Evolutionary conservation across 202 grass and related monocot genomes (phyloP).

Genomic region (Digitaria exilis): DNA sequence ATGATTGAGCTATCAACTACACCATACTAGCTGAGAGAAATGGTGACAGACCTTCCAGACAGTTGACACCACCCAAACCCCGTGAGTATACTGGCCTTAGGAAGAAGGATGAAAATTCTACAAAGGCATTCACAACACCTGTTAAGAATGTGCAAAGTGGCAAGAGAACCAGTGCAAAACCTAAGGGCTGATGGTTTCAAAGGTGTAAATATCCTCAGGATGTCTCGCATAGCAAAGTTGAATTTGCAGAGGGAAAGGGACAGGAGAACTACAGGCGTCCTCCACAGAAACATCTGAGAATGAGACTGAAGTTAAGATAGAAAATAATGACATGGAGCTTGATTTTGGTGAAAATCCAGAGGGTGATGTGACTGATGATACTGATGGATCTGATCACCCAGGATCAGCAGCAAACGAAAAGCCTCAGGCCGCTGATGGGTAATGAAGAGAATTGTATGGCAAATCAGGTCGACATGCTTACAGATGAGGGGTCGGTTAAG

Average conservation of each 20-base stretch:
- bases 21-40: conserved; percentile 72
- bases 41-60: conserved; percentile 68
- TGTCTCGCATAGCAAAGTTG: conserved; percentile 92
- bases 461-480: conserved; percentile 57
- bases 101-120: conserved; percentile 75
- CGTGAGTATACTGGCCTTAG: conserved; percentile 50
- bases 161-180: conserved; percentile 69
- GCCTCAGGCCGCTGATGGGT: conserved; percentile 41
- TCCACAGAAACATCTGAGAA: conserved; percentile 70
- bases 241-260: conserved; percentile 94
- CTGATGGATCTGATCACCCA: conserved; percentile 66
- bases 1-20: conserved; percentile 67
- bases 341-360: conserved; percentile 95
- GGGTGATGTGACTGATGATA: conserved; percentile 73
- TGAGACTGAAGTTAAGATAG: conserved; percentile 84
- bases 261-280: conserved; percentile 87
- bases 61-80: conserved; percentile 66
- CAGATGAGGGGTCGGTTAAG: conserved; percentile 48
- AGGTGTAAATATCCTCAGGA: conserved; percentile 85
- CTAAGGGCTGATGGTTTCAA: conserved; percentile 59
- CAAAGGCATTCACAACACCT: conserved; percentile 53
- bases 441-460: conserved; percentile 57
- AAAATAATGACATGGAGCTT: conserved; percentile 99
- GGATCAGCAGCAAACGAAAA: conserved; percentile 49
- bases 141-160: conserved; percentile 75